Conservation (phyloP, 257 asterid genomes). For the Voacanga thouarsii region DNA sequence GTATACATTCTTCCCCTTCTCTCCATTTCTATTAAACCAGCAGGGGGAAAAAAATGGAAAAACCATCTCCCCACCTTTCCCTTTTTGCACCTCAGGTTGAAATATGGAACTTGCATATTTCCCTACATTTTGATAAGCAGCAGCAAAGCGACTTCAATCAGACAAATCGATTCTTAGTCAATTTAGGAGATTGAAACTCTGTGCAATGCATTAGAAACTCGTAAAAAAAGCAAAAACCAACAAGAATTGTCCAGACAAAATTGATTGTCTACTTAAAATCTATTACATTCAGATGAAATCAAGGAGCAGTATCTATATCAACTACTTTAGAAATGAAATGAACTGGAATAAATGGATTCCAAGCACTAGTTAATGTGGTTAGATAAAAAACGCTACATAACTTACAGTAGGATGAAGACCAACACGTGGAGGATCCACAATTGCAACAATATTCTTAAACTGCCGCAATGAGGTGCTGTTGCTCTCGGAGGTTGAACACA, state of each 20-base stretch:
- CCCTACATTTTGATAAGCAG: neutral
- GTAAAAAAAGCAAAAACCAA: neutral
- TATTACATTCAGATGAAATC: neutral
- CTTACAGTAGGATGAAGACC: slow-evolving; percentile 99
- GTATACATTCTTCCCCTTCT: too few relatives aligned
- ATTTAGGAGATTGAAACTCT: neutral
- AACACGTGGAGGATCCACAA: slow-evolving; percentile 98
- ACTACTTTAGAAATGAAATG: neutral
- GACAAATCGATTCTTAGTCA: neutral
- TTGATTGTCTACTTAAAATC: neutral
- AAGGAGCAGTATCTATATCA: neutral
- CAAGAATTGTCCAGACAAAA: neutral
- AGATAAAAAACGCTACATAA: slow-evolving; percentile 8
- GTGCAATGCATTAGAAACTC: neutral
- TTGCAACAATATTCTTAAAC: slow-evolving; percentile 81
- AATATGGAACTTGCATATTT: too few relatives aligned
- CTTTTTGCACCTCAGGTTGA: too few relatives aligned
- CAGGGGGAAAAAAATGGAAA: too few relatives aligned
- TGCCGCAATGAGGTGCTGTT: slow-evolving; percentile 29
- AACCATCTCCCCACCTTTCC: too few relatives aligned
- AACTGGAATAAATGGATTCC: neutral
- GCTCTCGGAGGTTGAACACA: slow-evolving; percentile 31
- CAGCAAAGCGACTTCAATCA: neutral
- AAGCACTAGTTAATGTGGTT: neutral
- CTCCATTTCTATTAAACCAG: too few relatives aligned